Conservation (phyloP, 108 stramenopile species). For the Conticribra weissflogii region DNA sequence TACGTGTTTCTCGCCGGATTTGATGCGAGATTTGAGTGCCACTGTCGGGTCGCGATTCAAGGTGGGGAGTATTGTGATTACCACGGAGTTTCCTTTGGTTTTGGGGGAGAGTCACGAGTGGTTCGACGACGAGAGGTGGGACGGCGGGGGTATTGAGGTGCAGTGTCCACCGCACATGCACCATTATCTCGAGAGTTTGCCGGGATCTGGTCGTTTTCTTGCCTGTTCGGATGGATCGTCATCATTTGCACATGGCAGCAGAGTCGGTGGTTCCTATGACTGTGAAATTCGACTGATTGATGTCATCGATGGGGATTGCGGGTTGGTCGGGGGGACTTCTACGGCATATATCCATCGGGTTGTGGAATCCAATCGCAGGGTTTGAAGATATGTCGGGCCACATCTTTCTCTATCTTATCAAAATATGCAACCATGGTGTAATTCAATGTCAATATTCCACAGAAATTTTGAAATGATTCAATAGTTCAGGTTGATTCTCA, state of each 20-base stretch:
- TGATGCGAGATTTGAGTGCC: constrained; percentile 35
- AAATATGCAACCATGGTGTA: no score
- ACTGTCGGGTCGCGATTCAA: constrained; percentile 55
- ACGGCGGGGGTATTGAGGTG: neutral
- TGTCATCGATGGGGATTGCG: constrained; percentile 41
- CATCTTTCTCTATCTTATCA: no score
- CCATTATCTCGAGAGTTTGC: neutral
- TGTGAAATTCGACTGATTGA: constrained; percentile 58
- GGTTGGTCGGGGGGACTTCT: constrained; percentile 55
- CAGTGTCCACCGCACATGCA: neutral
- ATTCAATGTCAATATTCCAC: no score
- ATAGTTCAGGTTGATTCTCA: no score
- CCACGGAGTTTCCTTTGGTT: constrained; percentile 56
- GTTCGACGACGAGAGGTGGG: constrained; percentile 23
- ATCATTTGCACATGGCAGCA: neutral
- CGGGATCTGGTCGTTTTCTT: neutral
- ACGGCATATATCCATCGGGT: constrained; percentile 65
- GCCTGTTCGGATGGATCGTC: neutral
- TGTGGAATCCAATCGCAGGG: no score
- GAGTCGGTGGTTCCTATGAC: constrained; percentile 10
- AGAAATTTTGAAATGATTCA: no score
- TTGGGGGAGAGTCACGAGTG: constrained; percentile 16
- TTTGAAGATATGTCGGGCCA: no score
- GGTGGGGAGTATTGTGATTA: constrained; percentile 64
- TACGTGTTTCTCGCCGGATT: constrained; percentile 37